A percentile compares a stretch with the other conserved stretches of the same genome.
These are phyloP conservation scores for Chrysochromulina tobinii DNA, from an alignment of 78 protist species.

Conservation along the genomic window DNA sequence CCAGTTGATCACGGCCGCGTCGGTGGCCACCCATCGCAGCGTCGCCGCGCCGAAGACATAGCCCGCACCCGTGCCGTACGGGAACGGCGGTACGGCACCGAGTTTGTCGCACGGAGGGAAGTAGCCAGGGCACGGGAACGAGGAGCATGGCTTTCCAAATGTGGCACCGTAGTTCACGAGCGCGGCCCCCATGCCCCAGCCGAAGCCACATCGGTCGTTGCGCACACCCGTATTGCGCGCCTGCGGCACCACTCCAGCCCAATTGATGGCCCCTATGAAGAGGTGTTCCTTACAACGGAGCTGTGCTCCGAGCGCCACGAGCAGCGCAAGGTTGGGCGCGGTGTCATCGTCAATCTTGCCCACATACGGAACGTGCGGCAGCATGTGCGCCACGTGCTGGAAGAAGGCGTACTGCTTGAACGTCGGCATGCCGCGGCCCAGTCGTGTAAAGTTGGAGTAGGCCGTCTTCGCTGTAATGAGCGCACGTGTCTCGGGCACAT, in stretches of 20 bases:
- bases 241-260: neutral
- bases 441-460: neutral
- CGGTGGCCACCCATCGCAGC: neutral
- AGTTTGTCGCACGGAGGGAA: neutral
- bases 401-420: slow-evolving; percentile 27
- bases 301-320: neutral
- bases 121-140: neutral
- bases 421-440: slow-evolving; percentile 15
- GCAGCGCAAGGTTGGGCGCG: neutral
- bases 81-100: slow-evolving; percentile 13
- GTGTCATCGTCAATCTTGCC: neutral
- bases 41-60: neutral
- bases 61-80: slow-evolving; percentile 22
- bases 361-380: neutral
- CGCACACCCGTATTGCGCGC: neutral
- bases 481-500: too few relatives aligned
- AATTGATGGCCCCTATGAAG: neutral
- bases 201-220: neutral
- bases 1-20: neutral
- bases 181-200: neutral
- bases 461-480: neutral
- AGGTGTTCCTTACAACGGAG: too few relatives aligned
- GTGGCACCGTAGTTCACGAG: neutral
- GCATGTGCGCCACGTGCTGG: neutral
- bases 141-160: neutral